phyloP scores from a whole-genome alignment of 148 eudicot genomes.

The Camellia japonica region DNA sequence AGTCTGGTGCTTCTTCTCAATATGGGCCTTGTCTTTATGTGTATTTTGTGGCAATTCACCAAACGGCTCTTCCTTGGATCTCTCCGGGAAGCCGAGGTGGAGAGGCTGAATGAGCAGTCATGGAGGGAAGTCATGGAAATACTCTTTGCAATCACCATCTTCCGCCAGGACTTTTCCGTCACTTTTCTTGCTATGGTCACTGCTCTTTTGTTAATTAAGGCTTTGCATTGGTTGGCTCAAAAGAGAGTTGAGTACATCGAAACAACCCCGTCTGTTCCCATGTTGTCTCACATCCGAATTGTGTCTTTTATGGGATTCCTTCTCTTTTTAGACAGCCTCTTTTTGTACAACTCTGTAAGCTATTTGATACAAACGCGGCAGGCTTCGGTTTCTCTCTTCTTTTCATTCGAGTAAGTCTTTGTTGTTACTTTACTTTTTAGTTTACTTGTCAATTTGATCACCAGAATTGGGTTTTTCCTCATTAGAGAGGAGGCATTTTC shows the following conservation, averaged over 20 bases:
- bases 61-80: constrained; percentile 78
- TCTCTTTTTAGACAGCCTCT: constrained; percentile 67
- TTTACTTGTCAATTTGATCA: background rate
- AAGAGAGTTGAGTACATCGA: constrained; percentile 97
- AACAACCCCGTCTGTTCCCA: constrained; percentile 84
- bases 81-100: constrained; percentile 98
- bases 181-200: constrained; percentile 91
- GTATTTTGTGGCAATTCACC: constrained; percentile 84
- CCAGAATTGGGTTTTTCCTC: background rate
- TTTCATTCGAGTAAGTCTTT: constrained; percentile 81
- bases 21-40: constrained; percentile 91
- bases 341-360: constrained; percentile 66
- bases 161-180: constrained; percentile 94
- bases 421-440: background rate
- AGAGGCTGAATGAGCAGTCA: constrained; percentile 95
- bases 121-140: constrained; percentile 99
- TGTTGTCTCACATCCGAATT: constrained; percentile 75
- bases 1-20: constrained; percentile 89
- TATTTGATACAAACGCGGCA: constrained; percentile 72
- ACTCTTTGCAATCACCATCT: constrained; percentile 90
- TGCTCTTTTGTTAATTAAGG: constrained; percentile 75
- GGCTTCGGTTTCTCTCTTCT: constrained; percentile 95
- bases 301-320: constrained; percentile 94
- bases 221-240: constrained; percentile 98
- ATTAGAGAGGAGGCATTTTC: background rate